These are phyloP conservation scores for Aspergillus unguis DNA, from an alignment of 2,329 filamentous ascomycete species.

Conservation along the genomic window DNA sequence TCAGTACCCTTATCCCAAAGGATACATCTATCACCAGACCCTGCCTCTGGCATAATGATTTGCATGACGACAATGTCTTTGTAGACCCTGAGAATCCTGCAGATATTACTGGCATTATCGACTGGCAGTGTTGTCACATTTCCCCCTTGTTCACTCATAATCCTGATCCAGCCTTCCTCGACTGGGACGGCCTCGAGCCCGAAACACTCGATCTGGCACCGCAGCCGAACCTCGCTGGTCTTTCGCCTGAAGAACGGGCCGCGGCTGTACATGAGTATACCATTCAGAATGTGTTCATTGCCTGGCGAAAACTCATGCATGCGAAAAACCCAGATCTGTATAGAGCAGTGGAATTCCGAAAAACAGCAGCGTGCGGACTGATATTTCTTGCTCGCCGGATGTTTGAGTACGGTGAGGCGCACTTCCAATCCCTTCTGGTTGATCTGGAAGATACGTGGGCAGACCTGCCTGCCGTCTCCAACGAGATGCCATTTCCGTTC, in stretches of 20 bases:
- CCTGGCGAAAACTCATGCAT: slow-evolving; percentile 28
- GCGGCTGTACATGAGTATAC: slow-evolving; percentile 25
- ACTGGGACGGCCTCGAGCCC: slow-evolving; percentile 26
- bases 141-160: slow-evolving; percentile 29
- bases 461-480: slow-evolving; percentile 20
- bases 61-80: slow-evolving; percentile 32
- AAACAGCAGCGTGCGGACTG: slow-evolving; percentile 24
- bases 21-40: slow-evolving; percentile 20
- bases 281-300: slow-evolving; percentile 24
- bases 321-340: slow-evolving; percentile 27
- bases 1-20: slow-evolving; percentile 24
- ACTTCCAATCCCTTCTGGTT: slow-evolving; percentile 29
- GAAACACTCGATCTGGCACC: slow-evolving; percentile 26
- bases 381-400: slow-evolving; percentile 30
- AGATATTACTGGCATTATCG: slow-evolving; percentile 29
- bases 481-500: slow-evolving; percentile 22
- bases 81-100: slow-evolving; percentile 28
- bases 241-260: slow-evolving; percentile 24
- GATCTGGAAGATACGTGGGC: slow-evolving; percentile 26
- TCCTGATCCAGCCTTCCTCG: slow-evolving; percentile 26
- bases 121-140: slow-evolving; percentile 32
- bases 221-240: slow-evolving; percentile 21
- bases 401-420: slow-evolving; percentile 32
- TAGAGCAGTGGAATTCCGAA: slow-evolving; percentile 22
- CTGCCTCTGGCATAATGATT: slow-evolving; percentile 30